Conservation (phyloP, 73 alveolate genomes). For the Blepharisma japonicum region DNA sequence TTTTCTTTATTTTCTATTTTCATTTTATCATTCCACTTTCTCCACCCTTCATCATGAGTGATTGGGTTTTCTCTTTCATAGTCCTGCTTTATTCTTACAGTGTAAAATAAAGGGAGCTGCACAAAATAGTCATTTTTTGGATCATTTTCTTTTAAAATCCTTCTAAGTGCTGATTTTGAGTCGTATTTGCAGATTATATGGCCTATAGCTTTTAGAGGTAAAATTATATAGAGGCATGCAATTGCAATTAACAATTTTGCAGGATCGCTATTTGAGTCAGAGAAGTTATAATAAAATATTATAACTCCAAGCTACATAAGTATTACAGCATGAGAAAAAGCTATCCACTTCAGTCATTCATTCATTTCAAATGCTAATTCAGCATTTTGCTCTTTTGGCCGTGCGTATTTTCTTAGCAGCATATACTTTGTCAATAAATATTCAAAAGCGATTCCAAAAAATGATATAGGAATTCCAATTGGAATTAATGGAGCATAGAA, state of each 20-base stretch:
- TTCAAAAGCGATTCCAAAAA: neutral
- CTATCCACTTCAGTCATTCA: neutral
- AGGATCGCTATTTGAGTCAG: too few relatives aligned
- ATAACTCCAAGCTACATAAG: neutral
- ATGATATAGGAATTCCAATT: conserved; percentile 15
- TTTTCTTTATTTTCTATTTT: neutral
- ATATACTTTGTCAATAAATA: neutral
- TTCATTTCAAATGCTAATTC: neutral
- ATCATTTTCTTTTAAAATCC: too few relatives aligned
- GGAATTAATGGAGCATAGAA: conserved; percentile 11
- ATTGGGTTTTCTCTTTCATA: conserved; percentile 67
- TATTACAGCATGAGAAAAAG: neutral
- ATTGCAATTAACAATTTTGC: too few relatives aligned
- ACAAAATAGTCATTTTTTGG: too few relatives aligned
- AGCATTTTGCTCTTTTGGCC: neutral
- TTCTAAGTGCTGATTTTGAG: too few relatives aligned
- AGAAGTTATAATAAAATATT: neutral
- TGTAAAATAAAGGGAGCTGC: too few relatives aligned
- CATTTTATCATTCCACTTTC: neutral
- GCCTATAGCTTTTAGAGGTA: too few relatives aligned
- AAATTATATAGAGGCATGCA: too few relatives aligned
- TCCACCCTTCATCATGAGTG: conserved; percentile 42
- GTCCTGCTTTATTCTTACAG: conserved; percentile 30
- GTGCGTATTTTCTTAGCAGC: neutral
- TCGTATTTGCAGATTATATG: too few relatives aligned